Base-by-base conservation (phyloP, 805 yeast species). In the Cyberlindnera veronae region DNA sequence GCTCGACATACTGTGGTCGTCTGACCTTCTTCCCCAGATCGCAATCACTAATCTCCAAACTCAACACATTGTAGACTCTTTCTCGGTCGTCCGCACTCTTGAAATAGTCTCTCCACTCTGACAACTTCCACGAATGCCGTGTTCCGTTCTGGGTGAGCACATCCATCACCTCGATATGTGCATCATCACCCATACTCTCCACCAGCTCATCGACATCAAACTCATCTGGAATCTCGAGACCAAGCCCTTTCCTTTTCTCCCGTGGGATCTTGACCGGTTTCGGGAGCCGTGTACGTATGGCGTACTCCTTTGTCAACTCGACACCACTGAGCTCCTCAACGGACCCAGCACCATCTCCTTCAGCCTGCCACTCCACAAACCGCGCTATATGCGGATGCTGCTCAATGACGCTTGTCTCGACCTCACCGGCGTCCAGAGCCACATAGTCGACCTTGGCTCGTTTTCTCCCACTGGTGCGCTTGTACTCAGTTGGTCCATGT, bases 91-190 rank as follows among this genome's bases (percentile, higher is more conserved):
- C 62, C 1, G 67, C 56, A 19, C 68, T 60, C 14, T 66, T 59
- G 60, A 78, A 86, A 59, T 88, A 89, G 27, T 83, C 81, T 39
- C 78, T 64, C 96, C 96, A 89, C 45, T 67, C 69, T 1, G 72
- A 72, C 66, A 88, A 60, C 15, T 73, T 69, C 96, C 95, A 88
- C 20, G 46, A 50, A 13, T 54, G 53, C 31, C 57, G 77, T 11
- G 68, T 55, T 28, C 77, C 73, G 40, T 82, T 81, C 53, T 89
- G 96, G 0, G 95, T 81, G 17, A 84, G 68, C 4, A 87, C 95
- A 58, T 89, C 96, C 91, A 89, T 86, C 2, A 89, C 95, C 40
- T 86, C 95, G 2, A 89, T 73, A 1, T 72, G 72, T 4, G 64
- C 63, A 28, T 79, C 83, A 5, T 63, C 73, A 0, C 95, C 96